Base-by-base conservation (phyloP, 2,329 filamentous ascomycete genomes). In the Hysterium pulicare region DNA sequence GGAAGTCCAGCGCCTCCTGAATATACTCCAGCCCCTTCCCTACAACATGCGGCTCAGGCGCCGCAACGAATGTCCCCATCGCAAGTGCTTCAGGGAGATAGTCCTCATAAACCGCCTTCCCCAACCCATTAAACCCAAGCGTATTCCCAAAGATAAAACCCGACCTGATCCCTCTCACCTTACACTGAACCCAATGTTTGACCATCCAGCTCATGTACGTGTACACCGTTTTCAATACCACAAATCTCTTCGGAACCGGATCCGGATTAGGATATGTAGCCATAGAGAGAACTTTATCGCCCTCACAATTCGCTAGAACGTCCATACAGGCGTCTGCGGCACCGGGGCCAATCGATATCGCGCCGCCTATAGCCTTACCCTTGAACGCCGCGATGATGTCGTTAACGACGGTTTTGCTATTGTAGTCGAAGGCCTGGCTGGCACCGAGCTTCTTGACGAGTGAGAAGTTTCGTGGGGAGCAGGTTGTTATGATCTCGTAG, bases 341-440 rank as follows among this genome's bases (percentile, higher is more conserved):
- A 16, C 41, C 47, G 28, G 48, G 36, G 15, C 53, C 60, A 20
- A 56, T 50, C 33, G 70, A 67, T 39, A 69, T 58, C 23, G 64
- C 53, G 5, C 69, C 69, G 3, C 48, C 55, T 31, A 63, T 65
- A 13, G 59, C 55, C 30, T 57, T 59, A 3, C 58, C 59, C 40
- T 67, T 58, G 42, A 71, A 49, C 3, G 57, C 55, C 4, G 42
- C 42, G 15, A 67, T 57, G n/a, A 69, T 58, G 11, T 69, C 58
- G 4, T 58, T 47, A 20, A 63, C 55, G 3, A 43, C 33, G 16
- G 15, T 20, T 5, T 28, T 23, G 16, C 23, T 45, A 9, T 33
- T 24, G 37, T 45, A 24, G 28, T 49, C 47, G 5, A 48, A 38
- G 7, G 35, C 45, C 11, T 34, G 22, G 5, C 15, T 22, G 5